Conservation (phyloP, 1,284 basidiomycete species). For the Neonothopanus nambi region DNA sequence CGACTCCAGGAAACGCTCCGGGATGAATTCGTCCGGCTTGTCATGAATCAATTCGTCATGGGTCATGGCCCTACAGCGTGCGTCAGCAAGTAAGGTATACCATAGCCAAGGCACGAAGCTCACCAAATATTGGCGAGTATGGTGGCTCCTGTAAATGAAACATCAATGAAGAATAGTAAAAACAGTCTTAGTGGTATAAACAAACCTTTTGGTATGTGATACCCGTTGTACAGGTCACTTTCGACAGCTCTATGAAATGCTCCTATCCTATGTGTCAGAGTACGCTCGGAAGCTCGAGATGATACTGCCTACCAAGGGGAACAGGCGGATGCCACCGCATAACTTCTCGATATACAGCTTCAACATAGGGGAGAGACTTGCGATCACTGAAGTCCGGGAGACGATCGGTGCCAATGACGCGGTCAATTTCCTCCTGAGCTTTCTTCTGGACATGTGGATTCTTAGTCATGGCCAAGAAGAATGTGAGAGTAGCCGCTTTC, state of each 20-base stretch:
- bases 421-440: slow-evolving; percentile 30
- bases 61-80: slow-evolving; percentile 11
- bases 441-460: slow-evolving; percentile 27
- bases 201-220: neutral
- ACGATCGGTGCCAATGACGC: slow-evolving; percentile 27
- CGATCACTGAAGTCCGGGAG: slow-evolving; percentile 31
- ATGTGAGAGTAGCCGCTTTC: slow-evolving; percentile 2
- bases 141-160: slow-evolving; percentile 2
- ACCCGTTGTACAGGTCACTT: neutral
- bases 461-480: slow-evolving; percentile 24
- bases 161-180: neutral
- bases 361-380: slow-evolving; percentile 27
- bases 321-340: slow-evolving; percentile 25
- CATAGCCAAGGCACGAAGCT: neutral
- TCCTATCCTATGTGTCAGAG: no score
- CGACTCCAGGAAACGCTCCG: slow-evolving; percentile 3
- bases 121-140: slow-evolving; percentile 11
- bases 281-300: no score
- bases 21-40: slow-evolving; percentile 11
- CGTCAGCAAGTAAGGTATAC: neutral
- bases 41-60: slow-evolving; percentile 4
- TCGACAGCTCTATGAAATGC: neutral
- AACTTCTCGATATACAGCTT: slow-evolving; percentile 30
- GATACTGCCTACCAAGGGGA: slow-evolving; percentile 11
- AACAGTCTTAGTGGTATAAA: no score